These are phyloP conservation scores for Alternaria arborescens DNA, from an alignment of 2,329 filamentous ascomycete genomes.

Conservation along the genomic window DNA sequence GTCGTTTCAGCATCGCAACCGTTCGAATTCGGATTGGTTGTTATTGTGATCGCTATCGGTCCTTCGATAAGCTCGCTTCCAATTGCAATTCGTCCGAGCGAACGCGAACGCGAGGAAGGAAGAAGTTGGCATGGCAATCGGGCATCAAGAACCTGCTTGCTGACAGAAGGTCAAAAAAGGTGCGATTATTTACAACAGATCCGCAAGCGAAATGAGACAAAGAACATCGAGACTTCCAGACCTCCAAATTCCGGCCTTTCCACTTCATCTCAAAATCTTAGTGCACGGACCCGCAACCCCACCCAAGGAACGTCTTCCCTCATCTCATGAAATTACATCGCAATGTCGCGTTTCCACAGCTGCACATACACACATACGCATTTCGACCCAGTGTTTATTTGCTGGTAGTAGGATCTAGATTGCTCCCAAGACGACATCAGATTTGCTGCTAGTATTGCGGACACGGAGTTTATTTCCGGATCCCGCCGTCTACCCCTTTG, in stretches of 20 bases:
- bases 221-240: slow-evolving; percentile 32
- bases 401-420: slow-evolving; percentile 3
- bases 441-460: not conserved
- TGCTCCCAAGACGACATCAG: not conserved
- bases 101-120: slow-evolving; percentile 16
- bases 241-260: slow-evolving; percentile 29
- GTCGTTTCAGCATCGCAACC: slow-evolving; percentile 35
- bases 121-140: slow-evolving; percentile 5
- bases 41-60: slow-evolving; percentile 8
- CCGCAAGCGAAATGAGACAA: slow-evolving; percentile 50
- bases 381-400: slow-evolving; percentile 19
- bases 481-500: slow-evolving; percentile 1
- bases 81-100: slow-evolving; percentile 9
- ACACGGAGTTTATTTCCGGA: slow-evolving; percentile 10
- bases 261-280: slow-evolving; percentile 35
- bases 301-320: slow-evolving; percentile 30
- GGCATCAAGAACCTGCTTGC: not conserved
- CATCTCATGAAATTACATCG: slow-evolving; percentile 48
- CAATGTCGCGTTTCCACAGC: slow-evolving; percentile 35
- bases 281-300: slow-evolving; percentile 38
- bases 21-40: slow-evolving; percentile 24
- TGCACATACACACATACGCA: slow-evolving; percentile 13
- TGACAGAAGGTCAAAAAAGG: not conserved
- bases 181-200: slow-evolving; percentile 32
- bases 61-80: slow-evolving; percentile 22